Evolutionary conservation across 768 basidiomycete genomes (phyloP).

Genomic region (Clavulina sp.): DNA sequence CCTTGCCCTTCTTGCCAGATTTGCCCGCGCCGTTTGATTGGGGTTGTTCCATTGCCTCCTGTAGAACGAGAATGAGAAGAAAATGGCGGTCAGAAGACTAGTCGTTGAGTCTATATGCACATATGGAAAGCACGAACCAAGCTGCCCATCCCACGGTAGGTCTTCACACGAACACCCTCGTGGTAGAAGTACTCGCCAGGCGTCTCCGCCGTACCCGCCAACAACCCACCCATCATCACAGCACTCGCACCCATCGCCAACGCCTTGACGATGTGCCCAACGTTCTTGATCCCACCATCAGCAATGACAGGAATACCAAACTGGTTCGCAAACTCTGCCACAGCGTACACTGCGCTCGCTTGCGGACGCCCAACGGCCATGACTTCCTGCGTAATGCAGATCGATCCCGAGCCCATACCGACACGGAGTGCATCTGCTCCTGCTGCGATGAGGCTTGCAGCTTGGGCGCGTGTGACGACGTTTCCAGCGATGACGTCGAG

Average conservation of each 20-base stretch:
- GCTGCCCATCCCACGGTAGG: slow-evolving; percentile 97
- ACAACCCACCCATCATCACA: slow-evolving; percentile 96
- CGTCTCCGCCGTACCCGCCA: slow-evolving; percentile 92
- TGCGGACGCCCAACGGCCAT: slow-evolving; percentile 98
- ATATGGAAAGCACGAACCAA: slow-evolving; percentile 34
- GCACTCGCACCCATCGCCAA: slow-evolving; percentile 84
- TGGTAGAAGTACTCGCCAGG: slow-evolving; percentile 99
- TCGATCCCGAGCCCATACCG: slow-evolving; percentile 96
- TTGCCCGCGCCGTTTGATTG: slow-evolving; percentile 10
- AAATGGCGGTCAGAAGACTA: slow-evolving; percentile 3
- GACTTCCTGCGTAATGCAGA: slow-evolving; percentile 98
- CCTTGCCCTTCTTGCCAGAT: slow-evolving; percentile 10
- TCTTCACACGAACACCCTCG: slow-evolving; percentile 96
- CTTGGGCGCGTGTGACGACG: slow-evolving; percentile 95
- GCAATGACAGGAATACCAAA: slow-evolving; percentile 96
- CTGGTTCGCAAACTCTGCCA: slow-evolving; percentile 79
- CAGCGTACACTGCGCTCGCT: slow-evolving; percentile 93
- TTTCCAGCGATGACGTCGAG: slow-evolving; percentile 95
- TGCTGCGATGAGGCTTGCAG: slow-evolving; percentile 79
- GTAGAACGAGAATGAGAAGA: not conserved
- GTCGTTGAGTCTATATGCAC: not conserved
- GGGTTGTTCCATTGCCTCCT: slow-evolving; percentile 66
- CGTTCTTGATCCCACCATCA: slow-evolving; percentile 88
- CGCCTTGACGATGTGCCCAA: slow-evolving; percentile 96
- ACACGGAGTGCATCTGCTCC: slow-evolving; percentile 92